These are phyloP conservation scores for Claviceps sp. DNA, from an alignment of 2,329 filamentous ascomycete species.

Conservation along the genomic window DNA sequence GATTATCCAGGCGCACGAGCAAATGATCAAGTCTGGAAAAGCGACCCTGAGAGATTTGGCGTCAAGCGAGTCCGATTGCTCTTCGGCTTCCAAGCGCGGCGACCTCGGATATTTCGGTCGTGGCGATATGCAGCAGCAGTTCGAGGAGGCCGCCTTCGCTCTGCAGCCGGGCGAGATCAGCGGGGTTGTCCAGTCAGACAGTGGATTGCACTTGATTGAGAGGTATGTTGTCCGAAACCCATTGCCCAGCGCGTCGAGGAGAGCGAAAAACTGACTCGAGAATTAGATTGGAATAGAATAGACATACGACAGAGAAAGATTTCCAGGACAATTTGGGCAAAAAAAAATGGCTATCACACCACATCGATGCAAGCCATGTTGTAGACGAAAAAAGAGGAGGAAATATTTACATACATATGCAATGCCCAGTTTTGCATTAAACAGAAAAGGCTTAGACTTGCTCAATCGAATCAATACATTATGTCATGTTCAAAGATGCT, in stretches of 20 bases:
- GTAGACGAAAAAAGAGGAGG: not conserved
- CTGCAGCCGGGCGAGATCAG: slow-evolving; percentile 80
- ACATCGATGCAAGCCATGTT: not conserved
- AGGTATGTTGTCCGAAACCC: slow-evolving; percentile 40
- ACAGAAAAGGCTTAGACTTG: slow-evolving; percentile 1
- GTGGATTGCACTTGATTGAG: slow-evolving; percentile 90
- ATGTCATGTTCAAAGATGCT: not conserved
- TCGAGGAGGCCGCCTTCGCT: slow-evolving; percentile 91
- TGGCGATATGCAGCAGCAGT: slow-evolving; percentile 97
- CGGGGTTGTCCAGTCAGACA: slow-evolving; percentile 78
- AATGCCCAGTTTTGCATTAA: not conserved
- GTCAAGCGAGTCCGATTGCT: slow-evolving; percentile 83
- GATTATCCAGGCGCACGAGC: slow-evolving; percentile 64
- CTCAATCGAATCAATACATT: not conserved
- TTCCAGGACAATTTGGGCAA: not conserved
- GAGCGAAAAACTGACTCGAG: not conserved
- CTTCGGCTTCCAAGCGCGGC: slow-evolving; percentile 83
- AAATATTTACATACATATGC: not conserved
- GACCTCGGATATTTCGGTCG: slow-evolving; percentile 90
- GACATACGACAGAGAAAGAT: not conserved
- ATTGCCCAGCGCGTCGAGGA: not conserved
- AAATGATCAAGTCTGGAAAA: slow-evolving; percentile 58
- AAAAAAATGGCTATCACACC: not conserved
- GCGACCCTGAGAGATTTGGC: slow-evolving; percentile 70
- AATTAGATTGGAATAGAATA: not conserved